A percentile compares a stretch with the other conserved stretches of the same genome.
Evolutionary conservation across 139 green algal genomes (phyloP).

Genomic region (Picochlorum sp.): DNA sequence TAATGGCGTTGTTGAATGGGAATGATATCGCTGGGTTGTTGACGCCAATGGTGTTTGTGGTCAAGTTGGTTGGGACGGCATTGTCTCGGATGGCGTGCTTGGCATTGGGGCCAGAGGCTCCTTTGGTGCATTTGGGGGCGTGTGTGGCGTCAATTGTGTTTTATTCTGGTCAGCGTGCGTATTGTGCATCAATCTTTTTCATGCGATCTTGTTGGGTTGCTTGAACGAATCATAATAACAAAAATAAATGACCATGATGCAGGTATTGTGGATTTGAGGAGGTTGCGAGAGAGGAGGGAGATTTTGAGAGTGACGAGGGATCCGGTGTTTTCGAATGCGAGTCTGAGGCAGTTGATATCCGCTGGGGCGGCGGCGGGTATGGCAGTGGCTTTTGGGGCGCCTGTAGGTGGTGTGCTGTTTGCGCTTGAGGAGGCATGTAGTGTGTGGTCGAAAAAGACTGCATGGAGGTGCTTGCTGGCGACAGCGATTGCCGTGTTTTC

Average conservation of each 20-base stretch:
- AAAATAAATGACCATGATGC: background rate
- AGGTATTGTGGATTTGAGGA: slow-evolving; percentile 4
- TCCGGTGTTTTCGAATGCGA: slow-evolving; percentile 32
- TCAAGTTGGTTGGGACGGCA: slow-evolving; percentile 24
- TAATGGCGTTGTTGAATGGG: slow-evolving; percentile 64
- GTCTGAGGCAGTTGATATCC: slow-evolving; percentile 79
- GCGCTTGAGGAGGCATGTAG: slow-evolving; percentile 77
- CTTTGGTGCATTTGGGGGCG: slow-evolving; percentile 86
- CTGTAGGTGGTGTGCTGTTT: slow-evolving; percentile 89
- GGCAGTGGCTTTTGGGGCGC: slow-evolving; percentile 72
- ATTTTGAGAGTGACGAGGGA: background rate
- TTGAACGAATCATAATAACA: no score
- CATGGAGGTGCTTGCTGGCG: slow-evolving; percentile 78
- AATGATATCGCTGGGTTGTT: slow-evolving; percentile 44
- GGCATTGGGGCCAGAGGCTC: slow-evolving; percentile 57
- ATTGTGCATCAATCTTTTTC: no score
- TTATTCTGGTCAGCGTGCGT: slow-evolving; percentile 10
- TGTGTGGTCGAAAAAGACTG: slow-evolving; percentile 66
- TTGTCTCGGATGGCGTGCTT: slow-evolving; percentile 31
- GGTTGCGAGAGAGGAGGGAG: background rate
- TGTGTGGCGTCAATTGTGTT: slow-evolving; percentile 58
- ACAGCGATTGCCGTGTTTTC: slow-evolving; percentile 57
- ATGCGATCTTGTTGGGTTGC: no score
- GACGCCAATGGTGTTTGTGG: slow-evolving; percentile 5
- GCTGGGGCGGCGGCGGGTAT: slow-evolving; percentile 74